Conservation (phyloP, 208 protist genomes). For the Acanthamoeba royreba region DNA sequence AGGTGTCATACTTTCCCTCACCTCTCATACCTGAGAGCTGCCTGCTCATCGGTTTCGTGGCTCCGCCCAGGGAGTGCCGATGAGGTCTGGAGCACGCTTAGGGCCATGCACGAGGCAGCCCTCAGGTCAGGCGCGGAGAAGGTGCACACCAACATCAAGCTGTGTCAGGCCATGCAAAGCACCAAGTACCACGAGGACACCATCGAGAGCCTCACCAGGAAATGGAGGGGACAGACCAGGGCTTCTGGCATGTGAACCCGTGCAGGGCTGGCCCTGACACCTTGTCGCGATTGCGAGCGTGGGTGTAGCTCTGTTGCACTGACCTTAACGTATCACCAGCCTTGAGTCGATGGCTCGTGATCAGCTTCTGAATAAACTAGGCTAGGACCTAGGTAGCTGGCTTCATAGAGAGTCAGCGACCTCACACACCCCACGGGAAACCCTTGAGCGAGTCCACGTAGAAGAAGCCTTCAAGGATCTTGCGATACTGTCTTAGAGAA, state of each 20-base stretch:
- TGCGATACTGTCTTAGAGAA: no score
- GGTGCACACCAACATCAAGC: conserved; percentile 48
- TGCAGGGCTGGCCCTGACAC: no score
- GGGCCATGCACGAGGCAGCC: conserved; percentile 22
- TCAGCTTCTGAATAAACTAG: no score
- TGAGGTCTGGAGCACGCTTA: not conserved
- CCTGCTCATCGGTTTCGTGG: not conserved
- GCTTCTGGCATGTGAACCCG: not conserved
- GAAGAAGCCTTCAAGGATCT: no score
- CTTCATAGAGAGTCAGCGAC: no score
- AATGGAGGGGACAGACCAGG: conserved; percentile 24
- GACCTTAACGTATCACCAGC: no score
- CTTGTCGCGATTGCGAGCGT: no score
- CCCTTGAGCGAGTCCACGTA: no score
- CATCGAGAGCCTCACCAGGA: not conserved
- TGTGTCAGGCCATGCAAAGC: not conserved
- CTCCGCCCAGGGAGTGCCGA: not conserved
- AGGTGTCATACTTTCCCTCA: not conserved
- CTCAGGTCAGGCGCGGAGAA: not conserved
- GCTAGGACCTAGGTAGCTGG: no score
- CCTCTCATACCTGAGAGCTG: not conserved
- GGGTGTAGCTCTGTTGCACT: no score
- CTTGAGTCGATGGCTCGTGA: no score
- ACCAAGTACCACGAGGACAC: not conserved
- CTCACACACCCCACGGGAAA: no score